These are phyloP conservation scores for Starmerella etchellsii DNA, from an alignment of 805 yeast genomes.

Conservation along the genomic window DNA sequence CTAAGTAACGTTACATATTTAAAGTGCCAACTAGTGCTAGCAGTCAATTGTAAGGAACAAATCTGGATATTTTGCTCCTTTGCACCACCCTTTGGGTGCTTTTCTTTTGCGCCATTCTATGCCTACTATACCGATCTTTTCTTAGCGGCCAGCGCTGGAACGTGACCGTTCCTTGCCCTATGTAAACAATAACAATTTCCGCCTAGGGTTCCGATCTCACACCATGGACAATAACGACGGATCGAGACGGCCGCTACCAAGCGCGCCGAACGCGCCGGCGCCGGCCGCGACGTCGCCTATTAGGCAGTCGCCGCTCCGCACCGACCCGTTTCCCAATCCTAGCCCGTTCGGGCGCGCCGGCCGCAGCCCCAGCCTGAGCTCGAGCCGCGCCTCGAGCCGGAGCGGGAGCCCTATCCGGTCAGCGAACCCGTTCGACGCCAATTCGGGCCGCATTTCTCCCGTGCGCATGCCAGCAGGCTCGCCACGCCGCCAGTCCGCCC, in stretches of 20 bases:
- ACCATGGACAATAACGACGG: constrained; percentile 6
- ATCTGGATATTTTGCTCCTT: too few species aligned
- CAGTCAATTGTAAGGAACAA: too few species aligned
- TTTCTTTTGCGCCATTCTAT: too few species aligned
- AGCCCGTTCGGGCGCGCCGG: neutral
- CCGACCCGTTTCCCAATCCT: neutral
- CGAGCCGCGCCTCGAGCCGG: constrained; percentile 1
- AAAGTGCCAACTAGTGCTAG: too few species aligned
- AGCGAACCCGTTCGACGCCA: constrained; percentile 17
- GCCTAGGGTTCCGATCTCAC: too few species aligned
- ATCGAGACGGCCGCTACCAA: constrained; percentile 13
- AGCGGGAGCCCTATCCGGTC: constrained; percentile 14
- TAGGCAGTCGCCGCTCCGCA: constrained; percentile 5
- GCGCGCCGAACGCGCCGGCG: constrained; percentile 9
- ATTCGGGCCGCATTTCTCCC: constrained; percentile 17
- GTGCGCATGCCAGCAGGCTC: constrained; percentile 14
- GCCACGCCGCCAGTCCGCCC: constrained; percentile 2
- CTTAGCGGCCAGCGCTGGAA: too few species aligned
- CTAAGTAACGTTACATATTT: too few species aligned
- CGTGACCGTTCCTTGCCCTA: neutral
- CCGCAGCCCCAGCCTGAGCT: constrained; percentile 1
- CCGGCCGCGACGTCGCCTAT: constrained; percentile 16
- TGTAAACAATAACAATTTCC: neutral
- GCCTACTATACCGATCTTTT: too few species aligned
- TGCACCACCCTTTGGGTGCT: too few species aligned